These are phyloP conservation scores for Acanthamoeba triangularis DNA, from an alignment of 208 protist genomes.

Conservation along the genomic window DNA sequence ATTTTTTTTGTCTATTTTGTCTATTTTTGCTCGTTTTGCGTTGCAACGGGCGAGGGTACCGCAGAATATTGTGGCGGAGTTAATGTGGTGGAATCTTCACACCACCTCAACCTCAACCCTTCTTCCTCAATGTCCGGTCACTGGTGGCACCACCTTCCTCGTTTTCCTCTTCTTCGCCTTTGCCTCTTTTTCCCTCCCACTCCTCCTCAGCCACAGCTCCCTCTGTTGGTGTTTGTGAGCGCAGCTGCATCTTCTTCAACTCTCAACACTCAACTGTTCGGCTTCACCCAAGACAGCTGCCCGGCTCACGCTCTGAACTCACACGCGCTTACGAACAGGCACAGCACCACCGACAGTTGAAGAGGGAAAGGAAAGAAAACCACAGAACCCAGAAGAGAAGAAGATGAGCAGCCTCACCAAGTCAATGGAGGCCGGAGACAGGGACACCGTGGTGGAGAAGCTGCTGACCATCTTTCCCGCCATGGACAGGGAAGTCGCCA, in stretches of 20 bases:
- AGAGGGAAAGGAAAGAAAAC: background rate
- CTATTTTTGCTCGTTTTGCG: too few species aligned
- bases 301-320: too few species aligned
- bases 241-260: too few species aligned
- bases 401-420: background rate
- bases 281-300: too few species aligned
- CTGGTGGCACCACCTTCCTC: background rate
- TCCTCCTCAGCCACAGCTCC: background rate
- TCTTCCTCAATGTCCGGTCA: background rate
- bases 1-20: background rate
- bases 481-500: constrained; percentile 42
- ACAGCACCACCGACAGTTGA: background rate
- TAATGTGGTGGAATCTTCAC: background rate
- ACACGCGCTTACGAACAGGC: too few species aligned
- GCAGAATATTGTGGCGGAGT: background rate
- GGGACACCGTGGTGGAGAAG: constrained; percentile 25
- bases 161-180: background rate
- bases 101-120: background rate
- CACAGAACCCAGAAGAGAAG: background rate
- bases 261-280: too few species aligned
- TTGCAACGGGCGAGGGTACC: too few species aligned
- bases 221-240: background rate
- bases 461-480: constrained; percentile 20
- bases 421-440: background rate
- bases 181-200: background rate